Evolutionary conservation across 345 rosid genomes (phyloP).

Genomic region (Viola odorata): DNA sequence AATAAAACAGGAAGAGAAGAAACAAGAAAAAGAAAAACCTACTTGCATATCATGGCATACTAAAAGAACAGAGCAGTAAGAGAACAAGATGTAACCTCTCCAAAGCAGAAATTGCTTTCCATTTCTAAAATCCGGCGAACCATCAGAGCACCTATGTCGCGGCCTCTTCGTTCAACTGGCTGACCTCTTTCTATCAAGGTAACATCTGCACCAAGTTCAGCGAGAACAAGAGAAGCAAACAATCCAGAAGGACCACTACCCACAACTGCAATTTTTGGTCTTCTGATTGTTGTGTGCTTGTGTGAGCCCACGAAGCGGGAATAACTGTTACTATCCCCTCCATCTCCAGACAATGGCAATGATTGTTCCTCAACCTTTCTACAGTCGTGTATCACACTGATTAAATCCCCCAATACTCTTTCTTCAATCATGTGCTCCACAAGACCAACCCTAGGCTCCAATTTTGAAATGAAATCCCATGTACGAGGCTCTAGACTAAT

Average conservation of each 20-base stretch:
- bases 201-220: slow-evolving; percentile 93
- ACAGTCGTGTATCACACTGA: slow-evolving; percentile 44
- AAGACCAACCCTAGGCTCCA: slow-evolving; percentile 66
- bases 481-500: slow-evolving; percentile 77
- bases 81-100: slow-evolving; percentile 63
- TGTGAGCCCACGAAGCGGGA: slow-evolving; percentile 18
- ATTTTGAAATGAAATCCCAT: slow-evolving; percentile 63
- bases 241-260: slow-evolving; percentile 95
- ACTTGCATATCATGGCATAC: slow-evolving; percentile 5
- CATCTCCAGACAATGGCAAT: slow-evolving; percentile 13
- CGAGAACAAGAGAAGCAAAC: slow-evolving; percentile 89
- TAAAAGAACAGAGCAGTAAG: slow-evolving; percentile 18
- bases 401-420: slow-evolving; percentile 51
- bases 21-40: background rate
- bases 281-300: slow-evolving; percentile 29
- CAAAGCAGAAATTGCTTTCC: slow-evolving; percentile 98
- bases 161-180: slow-evolving; percentile 88
- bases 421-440: slow-evolving; percentile 49
- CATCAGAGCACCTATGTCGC: slow-evolving; percentile 82
- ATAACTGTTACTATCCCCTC: slow-evolving; percentile 8
- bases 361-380: slow-evolving; percentile 21
- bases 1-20: background rate
- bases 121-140: slow-evolving; percentile 68
- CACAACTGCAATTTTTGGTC: slow-evolving; percentile 66
- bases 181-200: slow-evolving; percentile 92